phyloP scores from a whole-genome alignment of 2,329 filamentous ascomycete species.

The Thermoascus crustaceus region DNA sequence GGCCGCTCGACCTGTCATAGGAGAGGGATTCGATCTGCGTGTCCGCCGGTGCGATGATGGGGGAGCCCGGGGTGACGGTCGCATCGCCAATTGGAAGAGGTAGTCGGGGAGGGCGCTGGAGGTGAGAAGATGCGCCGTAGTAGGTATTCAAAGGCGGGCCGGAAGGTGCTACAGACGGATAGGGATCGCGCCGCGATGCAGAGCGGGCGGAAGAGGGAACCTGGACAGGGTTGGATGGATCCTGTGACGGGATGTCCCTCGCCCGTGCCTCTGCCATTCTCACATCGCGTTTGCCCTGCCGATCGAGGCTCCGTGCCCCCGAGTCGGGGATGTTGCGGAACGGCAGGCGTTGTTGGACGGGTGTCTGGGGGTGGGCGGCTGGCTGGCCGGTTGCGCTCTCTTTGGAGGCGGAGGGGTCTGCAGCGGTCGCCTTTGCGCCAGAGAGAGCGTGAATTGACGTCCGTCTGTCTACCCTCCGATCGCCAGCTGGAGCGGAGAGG shows the following conservation, averaged over 20 bases:
- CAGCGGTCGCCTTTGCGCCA: conserved; percentile 32
- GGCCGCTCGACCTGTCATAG: conserved; percentile 41
- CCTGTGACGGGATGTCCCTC: conserved; percentile 21
- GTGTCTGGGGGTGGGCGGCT: conserved; percentile 25
- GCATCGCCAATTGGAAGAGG: conserved; percentile 93
- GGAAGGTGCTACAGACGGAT: conserved; percentile 28
- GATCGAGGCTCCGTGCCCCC: conserved; percentile 16
- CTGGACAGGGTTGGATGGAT: conserved; percentile 32
- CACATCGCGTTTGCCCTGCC: conserved; percentile 16
- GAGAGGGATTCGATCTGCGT: conserved; percentile 38
- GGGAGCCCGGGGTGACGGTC: conserved; percentile 78
- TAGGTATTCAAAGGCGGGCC: conserved; percentile 43
- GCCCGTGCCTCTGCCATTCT: conserved; percentile 16
- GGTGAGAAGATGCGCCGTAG: conserved; percentile 33
- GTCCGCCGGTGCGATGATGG: conserved; percentile 69
- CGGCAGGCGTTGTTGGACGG: conserved; percentile 35
- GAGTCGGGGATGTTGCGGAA: conserved; percentile 29
- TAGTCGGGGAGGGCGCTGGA: conserved; percentile 65
- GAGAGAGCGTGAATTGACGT: conserved; percentile 35
- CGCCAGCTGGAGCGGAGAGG: conserved; percentile 18
- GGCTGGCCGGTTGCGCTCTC: conserved; percentile 36
- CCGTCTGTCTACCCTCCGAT: conserved; percentile 33
- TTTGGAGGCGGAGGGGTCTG: conserved; percentile 35
- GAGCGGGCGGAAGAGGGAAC: conserved; percentile 25
- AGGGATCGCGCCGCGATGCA: conserved; percentile 21